Base-by-base conservation (phyloP, 306 rosid species). In the Dalbergia oliveri region DNA sequence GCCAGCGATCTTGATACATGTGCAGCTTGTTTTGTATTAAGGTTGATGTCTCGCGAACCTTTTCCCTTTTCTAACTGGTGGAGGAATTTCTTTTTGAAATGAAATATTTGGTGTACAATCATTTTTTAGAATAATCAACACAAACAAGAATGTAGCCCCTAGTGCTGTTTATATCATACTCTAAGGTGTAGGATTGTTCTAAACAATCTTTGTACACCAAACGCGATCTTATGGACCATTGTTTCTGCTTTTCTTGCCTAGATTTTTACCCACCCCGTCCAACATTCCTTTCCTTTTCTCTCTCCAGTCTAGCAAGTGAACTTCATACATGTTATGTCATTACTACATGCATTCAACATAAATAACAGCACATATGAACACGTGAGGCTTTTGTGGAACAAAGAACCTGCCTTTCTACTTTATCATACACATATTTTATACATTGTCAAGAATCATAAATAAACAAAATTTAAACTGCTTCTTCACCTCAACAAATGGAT, bases 401-500 rank as follows among this genome's bases (percentile, higher is more conserved):
- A 34, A 77, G 11, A 53, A 63, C 3, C 49, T 26, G 7, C 39
- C 5, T 3, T 39, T 72, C 21, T 53, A 79, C 77, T 15, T 80
- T 54, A 72, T 69, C 26, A 63, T 51, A 78, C 6, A 64, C 60
- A n/a, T 47, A 21, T 54, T 39, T 61, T 73, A 71, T 51, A 82
- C 83, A 75, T 44, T 75, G 68, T 54, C 15, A 64, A 59, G 73
- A 69, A 58, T 57, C 62, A 69, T 68, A 33, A 4, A 44, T 11
- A 64, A 66, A 62, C 66, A 78, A 59, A 74, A 79, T 43, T 73
- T 67, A 68, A 58, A 58, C 65, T 74, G 69, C 80, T 34, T 35
- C 65, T 86, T 86, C 84, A 57, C 64, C 69, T 43, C 58, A 75
- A 78, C 68, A 13, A 56, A 54, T 67, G 56, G 41, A 78, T 72